Percentiles rank a stretch among this genome's conserved stretches.
These are phyloP conservation scores for Annulohypoxylon maeteangense DNA, from an alignment of 495 filamentous ascomycete species.

Conservation along the genomic window DNA sequence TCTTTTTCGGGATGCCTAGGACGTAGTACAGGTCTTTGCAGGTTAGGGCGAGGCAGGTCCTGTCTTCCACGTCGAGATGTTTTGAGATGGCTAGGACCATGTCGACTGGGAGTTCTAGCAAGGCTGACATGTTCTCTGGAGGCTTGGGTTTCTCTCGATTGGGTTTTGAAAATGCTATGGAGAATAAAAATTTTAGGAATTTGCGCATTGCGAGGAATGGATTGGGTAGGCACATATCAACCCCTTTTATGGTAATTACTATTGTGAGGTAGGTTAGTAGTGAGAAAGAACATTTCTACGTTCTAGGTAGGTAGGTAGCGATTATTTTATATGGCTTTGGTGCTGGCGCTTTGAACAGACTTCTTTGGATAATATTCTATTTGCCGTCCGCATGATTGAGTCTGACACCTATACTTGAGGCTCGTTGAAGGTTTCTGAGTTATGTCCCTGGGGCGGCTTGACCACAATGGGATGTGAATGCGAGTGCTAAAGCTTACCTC, in stretches of 20 bases:
- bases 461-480: too few species aligned
- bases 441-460: too few species aligned
- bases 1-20: background rate
- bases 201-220: background rate
- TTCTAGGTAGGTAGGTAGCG: background rate
- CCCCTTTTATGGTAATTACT: background rate
- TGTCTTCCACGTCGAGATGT: background rate
- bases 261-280: background rate
- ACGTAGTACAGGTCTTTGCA: constrained; percentile 1
- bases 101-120: background rate
- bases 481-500: background rate
- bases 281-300: background rate
- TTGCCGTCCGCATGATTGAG: too few species aligned
- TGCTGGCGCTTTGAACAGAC: too few species aligned
- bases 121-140: background rate
- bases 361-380: too few species aligned
- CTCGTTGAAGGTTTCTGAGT: too few species aligned
- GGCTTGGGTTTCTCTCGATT: too few species aligned
- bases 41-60: constrained; percentile 4
- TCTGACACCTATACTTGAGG: too few species aligned
- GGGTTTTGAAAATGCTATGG: background rate
- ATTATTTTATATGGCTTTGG: too few species aligned
- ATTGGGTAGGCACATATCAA: too few species aligned
- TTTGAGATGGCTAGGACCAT: background rate
- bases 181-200: background rate